These are phyloP conservation scores for Macadamia tetraphylla DNA, from an alignment of 164 flowering plant species.

Conservation along the genomic window DNA sequence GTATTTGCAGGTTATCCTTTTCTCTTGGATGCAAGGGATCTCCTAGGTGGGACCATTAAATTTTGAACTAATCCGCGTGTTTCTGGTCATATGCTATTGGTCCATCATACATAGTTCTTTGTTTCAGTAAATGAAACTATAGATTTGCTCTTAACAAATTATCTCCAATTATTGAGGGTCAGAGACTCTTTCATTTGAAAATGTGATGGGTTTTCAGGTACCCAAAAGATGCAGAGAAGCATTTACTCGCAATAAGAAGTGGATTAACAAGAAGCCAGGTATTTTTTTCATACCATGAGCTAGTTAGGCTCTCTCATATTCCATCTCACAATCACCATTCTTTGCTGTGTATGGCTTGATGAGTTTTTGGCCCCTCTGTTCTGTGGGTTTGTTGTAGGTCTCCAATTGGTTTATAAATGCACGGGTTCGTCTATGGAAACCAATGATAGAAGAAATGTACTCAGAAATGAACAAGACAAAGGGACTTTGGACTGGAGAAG, in stretches of 20 bases:
- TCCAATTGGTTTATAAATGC: slow-evolving; percentile 90
- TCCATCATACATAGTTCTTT: too few relatives aligned
- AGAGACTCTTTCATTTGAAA: background rate
- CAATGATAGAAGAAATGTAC: slow-evolving; percentile 84
- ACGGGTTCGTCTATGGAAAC: slow-evolving; percentile 84
- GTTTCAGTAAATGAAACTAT: too few relatives aligned
- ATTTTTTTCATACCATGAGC: slow-evolving; percentile 5
- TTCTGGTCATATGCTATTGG: too few relatives aligned
- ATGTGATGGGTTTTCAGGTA: slow-evolving; percentile 50
- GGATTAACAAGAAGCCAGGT: slow-evolving; percentile 98
- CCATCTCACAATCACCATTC: background rate
- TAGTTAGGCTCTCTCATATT: background rate
- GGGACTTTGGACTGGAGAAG: slow-evolving; percentile 16
- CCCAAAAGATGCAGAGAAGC: slow-evolving; percentile 96
- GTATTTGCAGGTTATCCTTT: too few relatives aligned
- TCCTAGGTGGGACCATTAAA: too few relatives aligned
- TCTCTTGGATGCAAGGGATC: too few relatives aligned
- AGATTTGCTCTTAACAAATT: too few relatives aligned
- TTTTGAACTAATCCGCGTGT: too few relatives aligned
- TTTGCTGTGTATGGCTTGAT: background rate
- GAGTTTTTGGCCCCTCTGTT: background rate
- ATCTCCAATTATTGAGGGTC: background rate
- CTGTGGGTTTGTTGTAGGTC: slow-evolving; percentile 35
- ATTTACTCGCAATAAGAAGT: slow-evolving; percentile 78
- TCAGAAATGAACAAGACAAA: slow-evolving; percentile 39